A percentile compares a stretch with the other conserved stretches of the same genome.
Conservation (phyloP, 169 alveolate genomes). For the Plasmodium knowlesi region DNA sequence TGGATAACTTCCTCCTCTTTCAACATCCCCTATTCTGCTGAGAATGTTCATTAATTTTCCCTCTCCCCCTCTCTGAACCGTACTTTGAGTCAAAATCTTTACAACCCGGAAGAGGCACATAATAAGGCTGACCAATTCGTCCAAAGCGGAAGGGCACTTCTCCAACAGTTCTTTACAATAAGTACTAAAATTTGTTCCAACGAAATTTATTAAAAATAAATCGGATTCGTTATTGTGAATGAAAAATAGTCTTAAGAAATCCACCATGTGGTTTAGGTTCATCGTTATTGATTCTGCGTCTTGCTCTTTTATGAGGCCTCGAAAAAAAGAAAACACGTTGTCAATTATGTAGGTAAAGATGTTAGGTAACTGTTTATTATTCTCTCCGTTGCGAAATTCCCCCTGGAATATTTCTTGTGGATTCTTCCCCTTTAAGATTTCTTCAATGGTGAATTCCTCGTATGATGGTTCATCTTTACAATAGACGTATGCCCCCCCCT, state of each 20-base stretch:
- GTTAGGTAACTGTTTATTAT: background rate
- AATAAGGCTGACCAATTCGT: slow-evolving; percentile 23
- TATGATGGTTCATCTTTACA: background rate
- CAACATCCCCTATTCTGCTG: background rate
- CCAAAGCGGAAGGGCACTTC: slow-evolving; percentile 34
- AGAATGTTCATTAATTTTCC: slow-evolving; percentile 3
- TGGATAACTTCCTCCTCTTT: background rate
- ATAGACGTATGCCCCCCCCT: background rate
- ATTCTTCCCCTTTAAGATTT: background rate
- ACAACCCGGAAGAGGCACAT: slow-evolving; percentile 13
- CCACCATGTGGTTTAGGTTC: background rate
- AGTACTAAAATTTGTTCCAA: background rate
- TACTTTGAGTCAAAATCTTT: slow-evolving; percentile 3
- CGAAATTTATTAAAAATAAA: slow-evolving; percentile 29
- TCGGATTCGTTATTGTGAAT: slow-evolving; percentile 18
- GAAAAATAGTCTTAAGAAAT: slow-evolving; percentile 22
- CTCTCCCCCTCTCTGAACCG: background rate
- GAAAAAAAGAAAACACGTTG: slow-evolving; percentile 38
- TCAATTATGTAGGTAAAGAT: slow-evolving; percentile 27
- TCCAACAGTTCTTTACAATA: slow-evolving; percentile 19
- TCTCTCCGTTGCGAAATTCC: background rate
- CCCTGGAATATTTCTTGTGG: background rate
- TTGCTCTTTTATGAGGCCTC: background rate
- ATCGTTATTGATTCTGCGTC: slow-evolving; percentile 55
- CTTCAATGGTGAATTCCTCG: background rate